Percentiles rank a stretch among this genome's conserved stretches.
These are phyloP conservation scores for Verticillium dahliae DNA, from an alignment of 2,329 filamentous ascomycete species.

Conservation along the genomic window DNA sequence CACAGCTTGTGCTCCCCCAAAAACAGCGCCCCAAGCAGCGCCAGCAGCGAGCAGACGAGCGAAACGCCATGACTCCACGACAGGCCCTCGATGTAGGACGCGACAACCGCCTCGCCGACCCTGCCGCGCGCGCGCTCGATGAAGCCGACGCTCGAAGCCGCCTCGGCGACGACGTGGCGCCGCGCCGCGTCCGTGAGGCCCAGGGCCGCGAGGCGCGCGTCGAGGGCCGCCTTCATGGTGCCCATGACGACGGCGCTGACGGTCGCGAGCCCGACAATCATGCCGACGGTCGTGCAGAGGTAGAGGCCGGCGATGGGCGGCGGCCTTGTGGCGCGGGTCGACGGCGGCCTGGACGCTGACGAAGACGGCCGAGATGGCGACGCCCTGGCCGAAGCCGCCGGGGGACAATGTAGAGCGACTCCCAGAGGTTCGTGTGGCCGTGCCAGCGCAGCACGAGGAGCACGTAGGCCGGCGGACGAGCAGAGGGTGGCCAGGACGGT, in stretches of 20 bases:
- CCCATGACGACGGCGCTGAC: conserved; percentile 24
- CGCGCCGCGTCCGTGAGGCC: background rate
- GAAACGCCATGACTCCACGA: conserved; percentile 27
- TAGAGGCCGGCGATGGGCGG: conserved; percentile 32
- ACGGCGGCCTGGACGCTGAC: conserved; percentile 33
- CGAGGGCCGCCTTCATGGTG: conserved; percentile 13
- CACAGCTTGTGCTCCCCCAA: conserved; percentile 15
- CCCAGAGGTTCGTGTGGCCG: conserved; percentile 45
- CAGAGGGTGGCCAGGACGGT: conserved; percentile 42
- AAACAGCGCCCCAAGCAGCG: background rate
- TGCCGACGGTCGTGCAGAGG: conserved; percentile 24
- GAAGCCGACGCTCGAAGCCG: conserved; percentile 24
- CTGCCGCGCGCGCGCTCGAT: conserved; percentile 17
- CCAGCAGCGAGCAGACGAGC: conserved; percentile 11
- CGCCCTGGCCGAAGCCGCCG: conserved; percentile 30
- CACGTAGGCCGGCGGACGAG: conserved; percentile 41
- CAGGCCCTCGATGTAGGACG: conserved; percentile 25
- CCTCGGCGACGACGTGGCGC: conserved; percentile 23
- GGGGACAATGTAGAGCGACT: conserved; percentile 50
- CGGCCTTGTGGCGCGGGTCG: conserved; percentile 25
- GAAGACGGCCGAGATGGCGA: conserved; percentile 32
- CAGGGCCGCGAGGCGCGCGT: background rate
- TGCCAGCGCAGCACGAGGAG: conserved; percentile 52
- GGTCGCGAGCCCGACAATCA: conserved; percentile 28
- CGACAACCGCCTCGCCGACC: conserved; percentile 20